Evolutionary conservation across 108 stramenopile species (phyloP), one percentile per base, ranked within the genome.

Genomic region (Skeletonema grethae): DNA sequence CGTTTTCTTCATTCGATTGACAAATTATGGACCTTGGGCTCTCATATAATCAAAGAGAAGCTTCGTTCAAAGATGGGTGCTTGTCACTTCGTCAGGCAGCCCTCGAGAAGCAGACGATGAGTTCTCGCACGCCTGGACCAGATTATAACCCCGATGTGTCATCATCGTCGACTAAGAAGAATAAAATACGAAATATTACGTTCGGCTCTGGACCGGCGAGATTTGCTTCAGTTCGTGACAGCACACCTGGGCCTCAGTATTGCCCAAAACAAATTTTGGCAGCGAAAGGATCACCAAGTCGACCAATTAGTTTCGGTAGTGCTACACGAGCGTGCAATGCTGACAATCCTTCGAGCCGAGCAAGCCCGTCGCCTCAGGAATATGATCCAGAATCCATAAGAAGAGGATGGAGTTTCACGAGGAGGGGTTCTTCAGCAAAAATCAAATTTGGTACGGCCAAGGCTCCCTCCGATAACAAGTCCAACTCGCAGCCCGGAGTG

Each of bases 21-120:
- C 10, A 48, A 62, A 71, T 28, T 28, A 71, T 72, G 70, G 70
- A 72, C 62, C 70, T 72, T 13, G 70, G 70, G 8, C 43, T 70
- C 10, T 45, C 29, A 5, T 18, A 22, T 7, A 60, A 69, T 59
- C 80, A 82, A 45, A 29, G 67, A 63, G 82, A 83, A 53, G 73
- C 82, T 38, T 79, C 72, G 30, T 83, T 76, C 66, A 74, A 63
- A 35, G 82, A 79, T 56, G 82, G 82, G 50, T 53, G 83, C 57
- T 32, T 84, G 0, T 57, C 70, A 16, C 61, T 84, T 25, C 79
- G 83, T 2, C 67, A 77, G 43, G 34, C 41, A 36, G 69, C 71
- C 1, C 61, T 76, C 22, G 83, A 84, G 56, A 80, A 73, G 32
- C 68, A 57, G 46, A 62, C 55, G 29, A 62, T 41, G 29, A 22